Conservation (phyloP, 2,329 filamentous ascomycete species). For the Parascedosporium putredinis region DNA sequence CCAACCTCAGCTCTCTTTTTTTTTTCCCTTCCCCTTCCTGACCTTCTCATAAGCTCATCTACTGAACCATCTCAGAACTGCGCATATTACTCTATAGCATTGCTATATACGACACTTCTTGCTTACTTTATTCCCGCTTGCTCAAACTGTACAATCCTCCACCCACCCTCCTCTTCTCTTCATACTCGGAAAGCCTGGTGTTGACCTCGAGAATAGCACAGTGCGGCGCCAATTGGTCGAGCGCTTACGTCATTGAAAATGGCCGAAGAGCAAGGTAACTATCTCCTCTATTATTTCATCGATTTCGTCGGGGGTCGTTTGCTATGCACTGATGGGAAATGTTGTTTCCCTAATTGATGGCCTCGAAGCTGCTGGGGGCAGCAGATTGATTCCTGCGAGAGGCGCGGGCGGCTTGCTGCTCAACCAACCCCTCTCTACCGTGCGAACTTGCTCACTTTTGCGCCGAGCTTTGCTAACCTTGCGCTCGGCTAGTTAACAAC, state of each 20-base stretch:
- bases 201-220: slow-evolving; percentile 5
- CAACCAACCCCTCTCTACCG: not conserved
- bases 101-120: not conserved
- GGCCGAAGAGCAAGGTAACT: slow-evolving; percentile 7
- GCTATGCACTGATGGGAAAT: not conserved
- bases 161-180: slow-evolving; percentile 6
- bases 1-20: slow-evolving; percentile 12
- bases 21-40: slow-evolving; percentile 8
- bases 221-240: not conserved
- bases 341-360: not conserved
- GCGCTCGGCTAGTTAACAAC: not conserved
- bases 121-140: not conserved
- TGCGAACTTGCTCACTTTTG: not conserved
- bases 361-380: not conserved
- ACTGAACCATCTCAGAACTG: not conserved
- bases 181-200: not conserved
- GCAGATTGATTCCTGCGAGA: not conserved
- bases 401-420: not conserved
- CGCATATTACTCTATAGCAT: no score
- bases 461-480: not conserved
- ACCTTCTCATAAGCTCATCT: not conserved
- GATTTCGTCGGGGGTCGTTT: not conserved
- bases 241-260: not conserved
- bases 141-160: not conserved
- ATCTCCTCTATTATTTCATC: slow-evolving; percentile 4